Conservation (phyloP, 2,329 filamentous ascomycete genomes). For the Pseudogymnoascus pannorum region DNA sequence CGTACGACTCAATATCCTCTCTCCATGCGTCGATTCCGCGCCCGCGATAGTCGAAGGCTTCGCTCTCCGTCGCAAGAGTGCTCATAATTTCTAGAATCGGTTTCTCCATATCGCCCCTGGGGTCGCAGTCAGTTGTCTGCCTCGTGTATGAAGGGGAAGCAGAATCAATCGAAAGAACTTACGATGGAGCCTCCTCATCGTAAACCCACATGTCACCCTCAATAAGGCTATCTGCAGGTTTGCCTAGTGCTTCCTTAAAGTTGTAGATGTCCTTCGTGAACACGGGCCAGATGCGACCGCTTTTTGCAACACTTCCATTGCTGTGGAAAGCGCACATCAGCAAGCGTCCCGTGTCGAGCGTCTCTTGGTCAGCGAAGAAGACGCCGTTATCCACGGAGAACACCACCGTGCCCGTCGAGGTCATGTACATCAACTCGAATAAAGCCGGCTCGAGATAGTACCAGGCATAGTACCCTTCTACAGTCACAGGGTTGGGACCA, state of each 20-base stretch:
- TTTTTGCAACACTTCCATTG: neutral
- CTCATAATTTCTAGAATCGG: neutral
- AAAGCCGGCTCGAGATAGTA: neutral
- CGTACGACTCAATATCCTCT: neutral
- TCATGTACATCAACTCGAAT: neutral
- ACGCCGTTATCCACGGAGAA: neutral
- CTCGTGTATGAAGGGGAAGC: neutral
- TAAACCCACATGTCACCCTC: neutral
- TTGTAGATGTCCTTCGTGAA: neutral
- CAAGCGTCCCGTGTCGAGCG: neutral
- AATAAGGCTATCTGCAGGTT: neutral
- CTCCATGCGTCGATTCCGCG: neutral
- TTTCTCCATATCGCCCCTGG: neutral
- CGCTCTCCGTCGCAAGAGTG: neutral
- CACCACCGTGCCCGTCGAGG: neutral
- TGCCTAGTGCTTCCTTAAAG: neutral
- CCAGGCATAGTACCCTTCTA: neutral
- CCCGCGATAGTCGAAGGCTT: neutral
- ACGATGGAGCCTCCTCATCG: neutral
- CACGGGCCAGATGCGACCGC: neutral
- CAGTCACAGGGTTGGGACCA: neutral
- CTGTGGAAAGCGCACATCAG: neutral
- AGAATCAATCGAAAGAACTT: too few relatives aligned
- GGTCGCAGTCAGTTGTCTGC: too few relatives aligned
- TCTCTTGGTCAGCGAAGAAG: neutral